Evolutionary conservation across 306 rosid species (phyloP).

Genomic region (Vigna unguiculata): DNA sequence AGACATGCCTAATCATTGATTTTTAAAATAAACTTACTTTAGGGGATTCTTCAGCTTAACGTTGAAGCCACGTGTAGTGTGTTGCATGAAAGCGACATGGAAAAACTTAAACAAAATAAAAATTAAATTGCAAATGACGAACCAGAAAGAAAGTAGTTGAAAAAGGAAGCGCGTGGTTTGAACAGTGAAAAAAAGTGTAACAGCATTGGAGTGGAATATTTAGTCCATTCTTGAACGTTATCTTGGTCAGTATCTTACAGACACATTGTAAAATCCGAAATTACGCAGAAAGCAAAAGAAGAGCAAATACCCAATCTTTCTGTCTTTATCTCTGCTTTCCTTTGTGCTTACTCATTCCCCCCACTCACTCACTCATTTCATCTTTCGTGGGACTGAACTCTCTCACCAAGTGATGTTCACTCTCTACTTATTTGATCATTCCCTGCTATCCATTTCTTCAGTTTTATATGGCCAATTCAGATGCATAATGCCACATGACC

Average conservation of each 20-base stretch:
- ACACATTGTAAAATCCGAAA: slow-evolving; percentile 47
- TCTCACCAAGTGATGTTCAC: slow-evolving; percentile 47
- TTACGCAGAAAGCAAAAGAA: slow-evolving; percentile 45
- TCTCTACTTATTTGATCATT: slow-evolving; percentile 42
- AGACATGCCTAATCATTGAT: not conserved
- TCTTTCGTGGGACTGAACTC: slow-evolving; percentile 26
- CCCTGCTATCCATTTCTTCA: slow-evolving; percentile 23
- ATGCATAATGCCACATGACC: not conserved
- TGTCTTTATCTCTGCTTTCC: slow-evolving; percentile 49
- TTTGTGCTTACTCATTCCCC: slow-evolving; percentile 63
- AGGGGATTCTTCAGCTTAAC: slow-evolving; percentile 23
- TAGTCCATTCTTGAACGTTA: not conserved
- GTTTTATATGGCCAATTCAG: slow-evolving; percentile 29
- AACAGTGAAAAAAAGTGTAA: slow-evolving; percentile 15
- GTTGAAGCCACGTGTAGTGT: slow-evolving; percentile 12
- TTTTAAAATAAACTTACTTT: not conserved
- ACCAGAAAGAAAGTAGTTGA: not conserved
- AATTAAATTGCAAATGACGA: not conserved
- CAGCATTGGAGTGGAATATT: slow-evolving; percentile 14
- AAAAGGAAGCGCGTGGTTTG: slow-evolving; percentile 6
- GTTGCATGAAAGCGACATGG: not conserved
- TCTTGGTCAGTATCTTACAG: slow-evolving; percentile 15
- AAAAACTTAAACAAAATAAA: not conserved
- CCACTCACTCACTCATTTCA: slow-evolving; percentile 42
- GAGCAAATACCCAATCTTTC: slow-evolving; percentile 40